Base-by-base conservation (phyloP, 176 grass and related monocot species). In the Oropetium thomaeum region DNA sequence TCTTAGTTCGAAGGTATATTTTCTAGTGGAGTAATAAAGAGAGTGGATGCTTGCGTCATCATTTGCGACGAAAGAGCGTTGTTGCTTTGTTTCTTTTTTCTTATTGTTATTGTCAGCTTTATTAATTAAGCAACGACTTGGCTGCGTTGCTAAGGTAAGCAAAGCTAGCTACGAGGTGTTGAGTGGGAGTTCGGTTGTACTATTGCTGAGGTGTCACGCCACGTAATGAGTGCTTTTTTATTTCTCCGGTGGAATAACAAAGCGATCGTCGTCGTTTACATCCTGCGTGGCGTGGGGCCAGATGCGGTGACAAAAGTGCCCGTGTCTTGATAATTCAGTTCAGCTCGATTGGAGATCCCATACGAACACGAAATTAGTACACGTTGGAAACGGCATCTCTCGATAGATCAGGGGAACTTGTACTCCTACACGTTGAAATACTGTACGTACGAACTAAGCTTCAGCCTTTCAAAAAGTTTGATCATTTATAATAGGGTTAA, bases 151-250 rank as follows among this genome's bases (percentile, higher is more conserved):
- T 62, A 70, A 47, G 78, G 78, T 49, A 61, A 79, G 65, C 4
- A 59, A 74, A 11, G 43, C n/a, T n/a, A n/a, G 37, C 6, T 17
- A 11, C 63, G 8, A 31, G 39, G 14, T 35, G 27, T 69, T 45
- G 28, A 64, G 31, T 37, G 58, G 30, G 16, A 49, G 58, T 12
- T 45, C 20, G 49, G 7, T 22, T 0, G 20, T 22, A 43, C 12
- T 49, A 1, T 73, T 32, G 67, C 58, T 51, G 69, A 81, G 57
- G 43, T 81, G 79, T 81, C 57, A 81, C 62, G 48, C 33, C 68
- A 65, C 37, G 43, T 72, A 38, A n/a, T n/a, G n/a, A 30, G 10
- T 27, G 58, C 62, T 29, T 67, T 62, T 55, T n/a, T n/a, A n/a
- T n/a, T n/a, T n/a, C n/a, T 13, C 48, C 25, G n/a, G 13, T 65